Percentiles rank a stretch among this genome's conserved stretches.
Conservation (phyloP, 306 rosid genomes). For the Senna tora region DNA sequence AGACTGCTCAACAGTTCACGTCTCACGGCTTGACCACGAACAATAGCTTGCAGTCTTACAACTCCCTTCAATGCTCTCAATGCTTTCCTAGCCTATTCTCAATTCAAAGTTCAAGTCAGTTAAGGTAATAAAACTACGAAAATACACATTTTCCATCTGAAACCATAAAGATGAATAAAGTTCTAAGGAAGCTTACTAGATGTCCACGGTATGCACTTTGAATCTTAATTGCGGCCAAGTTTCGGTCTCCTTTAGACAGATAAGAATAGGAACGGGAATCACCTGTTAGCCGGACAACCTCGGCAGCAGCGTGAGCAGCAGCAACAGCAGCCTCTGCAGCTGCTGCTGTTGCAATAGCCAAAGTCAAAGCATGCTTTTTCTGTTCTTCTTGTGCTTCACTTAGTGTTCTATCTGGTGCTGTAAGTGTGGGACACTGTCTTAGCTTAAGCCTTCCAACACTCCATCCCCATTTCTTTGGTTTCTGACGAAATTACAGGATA, state of each 20-base stretch:
- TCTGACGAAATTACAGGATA: constrained; percentile 46
- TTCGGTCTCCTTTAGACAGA: constrained; percentile 46
- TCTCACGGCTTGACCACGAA: constrained; percentile 83
- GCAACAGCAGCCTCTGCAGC: constrained; percentile 92
- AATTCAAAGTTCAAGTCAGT: constrained; percentile 28
- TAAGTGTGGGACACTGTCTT: constrained; percentile 56
- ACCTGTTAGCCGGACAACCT: constrained; percentile 72
- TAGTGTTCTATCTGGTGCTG: constrained; percentile 56
- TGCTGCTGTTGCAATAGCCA: constrained; percentile 82
- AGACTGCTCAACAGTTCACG: constrained; percentile 41
- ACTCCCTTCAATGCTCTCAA: constrained; percentile 82
- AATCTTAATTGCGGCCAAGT: constrained; percentile 71
- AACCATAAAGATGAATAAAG: constrained; percentile 1
- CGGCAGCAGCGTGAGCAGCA: constrained; percentile 89
- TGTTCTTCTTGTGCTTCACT: constrained; percentile 71
- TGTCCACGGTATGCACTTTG: constrained; percentile 76
- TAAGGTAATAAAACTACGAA: neutral
- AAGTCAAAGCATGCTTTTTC: constrained; percentile 74
- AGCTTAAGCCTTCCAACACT: constrained; percentile 51
- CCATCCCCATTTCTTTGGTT: constrained; percentile 65
- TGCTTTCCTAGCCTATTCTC: constrained; percentile 83
- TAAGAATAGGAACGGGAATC: constrained; percentile 42
- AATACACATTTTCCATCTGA: neutral
- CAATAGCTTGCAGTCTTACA: constrained; percentile 79
- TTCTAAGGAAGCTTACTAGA: constrained; percentile 61